Evolutionary conservation across 805 yeast species (phyloP).

Genomic region (Metschnikowia lunata): DNA sequence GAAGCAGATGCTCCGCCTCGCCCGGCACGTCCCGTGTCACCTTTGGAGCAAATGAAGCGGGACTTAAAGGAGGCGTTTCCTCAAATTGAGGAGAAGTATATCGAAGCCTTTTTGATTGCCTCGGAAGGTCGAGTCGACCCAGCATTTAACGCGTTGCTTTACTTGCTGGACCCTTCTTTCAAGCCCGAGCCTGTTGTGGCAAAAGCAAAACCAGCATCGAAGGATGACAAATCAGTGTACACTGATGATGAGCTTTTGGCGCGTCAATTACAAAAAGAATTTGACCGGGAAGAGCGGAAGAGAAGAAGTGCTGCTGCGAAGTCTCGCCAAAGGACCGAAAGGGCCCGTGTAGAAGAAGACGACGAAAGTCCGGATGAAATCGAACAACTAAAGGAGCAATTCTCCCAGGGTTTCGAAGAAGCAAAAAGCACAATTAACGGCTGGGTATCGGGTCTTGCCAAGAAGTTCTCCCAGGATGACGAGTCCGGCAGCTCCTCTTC

Average conservation of each 20-base stretch:
- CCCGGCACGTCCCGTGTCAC: slow-evolving; percentile 58
- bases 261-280: slow-evolving; percentile 69
- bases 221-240: slow-evolving; percentile 23
- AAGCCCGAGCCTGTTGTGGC: slow-evolving; percentile 45
- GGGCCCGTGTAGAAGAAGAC: slow-evolving; percentile 4
- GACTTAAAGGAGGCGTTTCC: slow-evolving; percentile 88
- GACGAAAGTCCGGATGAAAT: slow-evolving; percentile 54
- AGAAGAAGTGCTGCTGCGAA: slow-evolving; percentile 21
- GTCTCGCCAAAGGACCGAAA: slow-evolving; percentile 17
- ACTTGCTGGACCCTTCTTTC: slow-evolving; percentile 66
- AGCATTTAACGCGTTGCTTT: slow-evolving; percentile 84
- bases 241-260: slow-evolving; percentile 79
- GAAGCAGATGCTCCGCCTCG: slow-evolving; percentile 29
- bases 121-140: slow-evolving; percentile 75
- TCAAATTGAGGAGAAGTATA: slow-evolving; percentile 58
- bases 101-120: slow-evolving; percentile 81
- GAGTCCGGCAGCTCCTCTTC: slow-evolving; percentile 8
- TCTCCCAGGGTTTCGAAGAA: slow-evolving; percentile 74
- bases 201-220: slow-evolving; percentile 1
- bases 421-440: slow-evolving; percentile 70
- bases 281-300: slow-evolving; percentile 38
- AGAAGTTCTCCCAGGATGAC: slow-evolving; percentile 36
- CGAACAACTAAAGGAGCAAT: slow-evolving; percentile 61
- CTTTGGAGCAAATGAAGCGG: slow-evolving; percentile 48
- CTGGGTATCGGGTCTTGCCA: slow-evolving; percentile 71